A percentile compares a stretch with the other conserved stretches of the same genome.
These are phyloP conservation scores for Hypoxylon rickii DNA, from an alignment of 495 filamentous ascomycete species.

Conservation along the genomic window DNA sequence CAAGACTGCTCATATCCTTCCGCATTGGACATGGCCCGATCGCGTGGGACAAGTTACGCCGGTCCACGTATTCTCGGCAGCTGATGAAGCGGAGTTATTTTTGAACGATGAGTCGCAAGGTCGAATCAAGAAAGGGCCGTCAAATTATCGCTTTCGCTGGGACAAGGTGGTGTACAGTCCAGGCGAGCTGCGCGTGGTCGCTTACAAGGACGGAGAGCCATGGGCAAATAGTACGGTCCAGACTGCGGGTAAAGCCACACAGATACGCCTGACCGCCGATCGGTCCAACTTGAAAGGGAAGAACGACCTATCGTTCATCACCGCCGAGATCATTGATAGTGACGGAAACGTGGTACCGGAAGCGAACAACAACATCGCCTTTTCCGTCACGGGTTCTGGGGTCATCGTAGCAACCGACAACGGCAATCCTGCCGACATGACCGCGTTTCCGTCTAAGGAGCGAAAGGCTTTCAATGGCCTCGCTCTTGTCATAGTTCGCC, in stretches of 20 bases:
- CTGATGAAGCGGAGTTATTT: background rate
- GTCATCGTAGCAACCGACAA: background rate
- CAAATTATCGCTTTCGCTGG: background rate
- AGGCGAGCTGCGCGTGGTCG: background rate
- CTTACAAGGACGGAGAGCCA: background rate
- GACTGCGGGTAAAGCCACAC: background rate
- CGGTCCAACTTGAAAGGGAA: background rate
- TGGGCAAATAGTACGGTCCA: background rate
- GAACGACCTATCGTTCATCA: background rate
- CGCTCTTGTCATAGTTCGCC: background rate
- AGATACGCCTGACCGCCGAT: background rate
- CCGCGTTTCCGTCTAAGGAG: background rate
- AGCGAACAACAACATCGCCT: background rate
- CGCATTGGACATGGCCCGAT: background rate
- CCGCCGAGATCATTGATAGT: background rate
- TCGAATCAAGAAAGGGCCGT: background rate
- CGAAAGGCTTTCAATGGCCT: background rate
- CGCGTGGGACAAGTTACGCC: background rate
- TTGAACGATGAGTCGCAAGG: background rate
- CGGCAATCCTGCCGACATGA: background rate
- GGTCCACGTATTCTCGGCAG: background rate
- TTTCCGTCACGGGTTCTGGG: background rate
- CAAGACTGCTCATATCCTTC: background rate
- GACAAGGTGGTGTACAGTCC: background rate
- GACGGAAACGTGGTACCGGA: background rate